phyloP scores from a whole-genome alignment of 352 stramenopile genomes.

The Plasmopara halstedii region DNA sequence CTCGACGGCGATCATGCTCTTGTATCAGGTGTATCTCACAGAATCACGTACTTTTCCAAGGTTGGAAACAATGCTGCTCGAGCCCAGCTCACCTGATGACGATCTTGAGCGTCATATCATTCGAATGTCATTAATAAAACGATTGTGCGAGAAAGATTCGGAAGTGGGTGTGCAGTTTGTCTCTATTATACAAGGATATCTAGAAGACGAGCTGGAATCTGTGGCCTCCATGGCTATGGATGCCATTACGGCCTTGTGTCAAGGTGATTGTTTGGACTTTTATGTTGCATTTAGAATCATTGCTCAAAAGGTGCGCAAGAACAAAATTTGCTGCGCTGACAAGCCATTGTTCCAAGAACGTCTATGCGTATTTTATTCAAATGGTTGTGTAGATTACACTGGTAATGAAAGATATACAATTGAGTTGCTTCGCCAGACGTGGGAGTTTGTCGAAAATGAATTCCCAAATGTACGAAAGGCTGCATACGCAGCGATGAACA shows the following conservation, averaged over 20 bases:
- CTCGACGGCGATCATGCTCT: constrained; percentile 41
- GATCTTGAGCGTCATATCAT: constrained; percentile 35
- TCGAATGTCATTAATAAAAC: constrained; percentile 52
- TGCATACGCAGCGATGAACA: constrained; percentile 36
- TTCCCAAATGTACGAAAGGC: constrained; percentile 27
- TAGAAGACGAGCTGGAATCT: constrained; percentile 44
- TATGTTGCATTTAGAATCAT: constrained; percentile 74
- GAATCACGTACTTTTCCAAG: constrained; percentile 63
- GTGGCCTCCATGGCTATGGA: constrained; percentile 60
- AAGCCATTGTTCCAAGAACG: constrained; percentile 46
- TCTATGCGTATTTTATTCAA: constrained; percentile 46
- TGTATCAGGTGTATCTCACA: constrained; percentile 53
- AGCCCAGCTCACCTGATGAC: constrained; percentile 20
- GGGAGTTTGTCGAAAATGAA: constrained; percentile 34
- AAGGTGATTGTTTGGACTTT: constrained; percentile 63
- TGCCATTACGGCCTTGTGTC: constrained; percentile 48
- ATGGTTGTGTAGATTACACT: constrained; percentile 30
- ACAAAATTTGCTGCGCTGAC: constrained; percentile 40
- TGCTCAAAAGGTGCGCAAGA: constrained; percentile 54
- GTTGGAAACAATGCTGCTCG: constrained; percentile 41
- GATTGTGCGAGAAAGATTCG: constrained; percentile 50
- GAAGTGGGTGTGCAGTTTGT: constrained; percentile 70
- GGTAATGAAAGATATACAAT: constrained; percentile 33
- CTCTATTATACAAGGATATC: constrained; percentile 38
- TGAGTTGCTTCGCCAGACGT: constrained; percentile 44